Evolutionary conservation across 1,139 yeast species (phyloP), one percentile per base, ranked within the genome.

Genomic region (Saccharomyces pastorianus): DNA sequence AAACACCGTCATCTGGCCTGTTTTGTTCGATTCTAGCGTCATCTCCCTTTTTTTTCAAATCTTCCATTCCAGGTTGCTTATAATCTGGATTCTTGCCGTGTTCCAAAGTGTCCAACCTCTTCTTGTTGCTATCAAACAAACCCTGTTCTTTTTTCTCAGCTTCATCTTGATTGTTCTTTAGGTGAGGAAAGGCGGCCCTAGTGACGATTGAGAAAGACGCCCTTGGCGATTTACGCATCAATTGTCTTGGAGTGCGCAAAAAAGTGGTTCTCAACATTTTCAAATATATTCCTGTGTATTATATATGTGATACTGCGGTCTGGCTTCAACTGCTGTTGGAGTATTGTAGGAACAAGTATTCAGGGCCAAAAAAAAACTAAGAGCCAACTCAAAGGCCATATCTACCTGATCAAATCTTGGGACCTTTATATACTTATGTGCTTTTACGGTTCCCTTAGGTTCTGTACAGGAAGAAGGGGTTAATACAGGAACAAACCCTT

Each of bases 1-100:
- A 67, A 20, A 66, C 70, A 42, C 71, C 71, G 51, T 67, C 71
- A 53, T 67, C 71, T 17, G 71, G 67, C 53, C 71, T 64, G 48
- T 66, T 66, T 54, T 67, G 71, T 51, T 67, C 68, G 48, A 67
- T 58, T 50, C 63, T 61, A 6, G 69, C 71, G 42, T 64, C 60
- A 23, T 64, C 68, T 50, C 71, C 70, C 51, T 56, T 63, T 53
- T 64, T 59, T 54, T 63, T 61, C 32, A 67, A 51, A 47, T 58
- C 61, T 26, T 59, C 62, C 51, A 57, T 52, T 20, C 56, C 52
- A 17, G 61, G 66, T 49, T 58, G 55, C 51, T 58, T 54, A 46
- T 51, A 31, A 41, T 56, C 59, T 9, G 54, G 51, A 20, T 51
- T 50, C 34, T 58, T 58, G 7, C 58, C 65, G 29, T 61, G 63